Conservation (phyloP, 441 rosid genomes). For the Adansonia madagascariensis region DNA sequence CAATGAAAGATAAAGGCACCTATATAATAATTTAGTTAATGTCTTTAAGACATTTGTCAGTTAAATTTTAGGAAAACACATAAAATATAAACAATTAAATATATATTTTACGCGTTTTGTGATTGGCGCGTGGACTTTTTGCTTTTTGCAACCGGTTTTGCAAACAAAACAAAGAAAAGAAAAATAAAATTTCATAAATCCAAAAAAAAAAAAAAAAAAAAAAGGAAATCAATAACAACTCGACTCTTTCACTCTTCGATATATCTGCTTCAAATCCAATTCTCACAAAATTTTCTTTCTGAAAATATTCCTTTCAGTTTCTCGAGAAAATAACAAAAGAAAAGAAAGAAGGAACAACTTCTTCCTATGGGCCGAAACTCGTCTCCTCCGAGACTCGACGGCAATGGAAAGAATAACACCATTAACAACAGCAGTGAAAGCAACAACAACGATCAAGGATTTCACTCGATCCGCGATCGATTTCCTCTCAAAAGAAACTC, state of each 20-base stretch:
- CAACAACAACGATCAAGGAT: constrained; percentile 37
- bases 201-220: no score
- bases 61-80: not conserved
- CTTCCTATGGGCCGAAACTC: constrained; percentile 47
- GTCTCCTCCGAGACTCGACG: constrained; percentile 52
- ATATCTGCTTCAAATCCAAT: not conserved
- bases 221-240: not conserved
- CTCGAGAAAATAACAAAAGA: constrained; percentile 25
- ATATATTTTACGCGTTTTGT: constrained; percentile 5
- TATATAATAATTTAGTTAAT: no score
- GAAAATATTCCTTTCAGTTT: constrained; percentile 22
- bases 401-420: constrained; percentile 35
- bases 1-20: no score
- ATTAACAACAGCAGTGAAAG: constrained; percentile 27
- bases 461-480: constrained; percentile 70
- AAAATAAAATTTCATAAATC: not conserved
- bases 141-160: not conserved
- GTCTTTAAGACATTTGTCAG: no score
- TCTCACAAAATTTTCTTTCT: not conserved
- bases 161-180: not conserved
- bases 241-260: not conserved
- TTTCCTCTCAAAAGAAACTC: constrained; percentile 61
- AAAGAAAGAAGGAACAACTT: not conserved
- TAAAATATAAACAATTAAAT: not conserved
- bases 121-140: not conserved